Conservation (phyloP, 805 yeast genomes). For the Saccharomycopsis selenospora region DNA sequence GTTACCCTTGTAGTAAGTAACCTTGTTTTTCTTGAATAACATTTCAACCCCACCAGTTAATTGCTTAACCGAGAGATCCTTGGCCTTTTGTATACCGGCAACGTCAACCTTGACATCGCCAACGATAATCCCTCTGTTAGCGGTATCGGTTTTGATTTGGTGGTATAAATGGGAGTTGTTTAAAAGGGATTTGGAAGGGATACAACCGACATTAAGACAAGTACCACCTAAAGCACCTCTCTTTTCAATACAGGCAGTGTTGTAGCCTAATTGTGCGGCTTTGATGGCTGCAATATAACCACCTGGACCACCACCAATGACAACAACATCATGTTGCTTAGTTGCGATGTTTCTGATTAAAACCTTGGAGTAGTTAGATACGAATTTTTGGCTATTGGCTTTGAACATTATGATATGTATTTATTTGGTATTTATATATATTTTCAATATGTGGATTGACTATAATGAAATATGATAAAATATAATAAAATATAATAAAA, state of each 20-base stretch:
- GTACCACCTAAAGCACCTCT: constrained; percentile 97
- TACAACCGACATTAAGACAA: constrained; percentile 97
- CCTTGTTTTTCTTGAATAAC: constrained; percentile 93
- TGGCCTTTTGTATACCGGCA: constrained; percentile 77
- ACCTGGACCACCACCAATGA: constrained; percentile 99
- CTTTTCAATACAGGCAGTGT: constrained; percentile 95
- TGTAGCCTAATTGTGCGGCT: constrained; percentile 92
- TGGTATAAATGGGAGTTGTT: constrained; percentile 94
- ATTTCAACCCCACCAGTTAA: constrained; percentile 91
- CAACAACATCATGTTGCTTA: constrained; percentile 79
- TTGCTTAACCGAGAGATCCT: constrained; percentile 82
- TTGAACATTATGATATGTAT: constrained; percentile 1
- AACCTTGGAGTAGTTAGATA: constrained; percentile 16
- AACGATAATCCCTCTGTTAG: constrained; percentile 84
- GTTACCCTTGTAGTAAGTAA: constrained; percentile 87
- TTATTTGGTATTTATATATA: no score
- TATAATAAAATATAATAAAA: no score
- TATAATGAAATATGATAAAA: no score
- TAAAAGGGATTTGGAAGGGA: constrained; percentile 91
- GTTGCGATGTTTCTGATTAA: constrained; percentile 26
- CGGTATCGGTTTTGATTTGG: constrained; percentile 77
- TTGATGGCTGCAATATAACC: constrained; percentile 99
- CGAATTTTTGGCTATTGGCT: background rate
- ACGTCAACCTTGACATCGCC: constrained; percentile 70
- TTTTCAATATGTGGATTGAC: no score